Evolutionary conservation across 176 grass and related monocot species (phyloP), one percentile per base, ranked within the genome.

Genomic region (Bonia amplexicaulis): DNA sequence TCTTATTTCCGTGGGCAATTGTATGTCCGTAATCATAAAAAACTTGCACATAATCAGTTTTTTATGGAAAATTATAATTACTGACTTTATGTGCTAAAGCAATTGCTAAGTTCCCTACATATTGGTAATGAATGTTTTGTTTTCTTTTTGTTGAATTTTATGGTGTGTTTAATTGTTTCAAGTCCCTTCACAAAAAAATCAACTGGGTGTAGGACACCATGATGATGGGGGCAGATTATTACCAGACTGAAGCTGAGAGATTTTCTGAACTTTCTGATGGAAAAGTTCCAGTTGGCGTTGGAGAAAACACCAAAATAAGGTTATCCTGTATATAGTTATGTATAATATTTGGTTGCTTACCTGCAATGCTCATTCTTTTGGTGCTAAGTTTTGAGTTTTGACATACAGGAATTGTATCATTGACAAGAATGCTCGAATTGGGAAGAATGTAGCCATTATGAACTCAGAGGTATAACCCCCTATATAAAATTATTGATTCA

Each of bases 221-320:
- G 93, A 92, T 95, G 93, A 89, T 95, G 88, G 90, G 93, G 64
- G 90, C 93, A 92, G 93, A 95, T 87, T 92, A 84, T 58, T 95
- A 95, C 75, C 93, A 92, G 76, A 92, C 93, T 79, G 90, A 92
- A 70, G 85, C 74, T 66, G 93, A 95, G 83, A 88, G 93, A 90
- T 84, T 74, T 44, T 75, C 86, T 60, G 77, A 87, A 66, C 76
- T 95, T 20, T 80, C 82, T 7, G 82, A 86, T 54, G 88, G 88
- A 71, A 92, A 90, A 80, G 90, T 92, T 79, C 93, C 93, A 45
- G 76, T 95, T 78, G 90, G 93, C n/a, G 77, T 95, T 68, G 90
- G 93, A 76, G 82, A 92, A 81, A 88, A 92, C 59, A 90, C 87
- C 60, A 90, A 79, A 85, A 90, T 95, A 82, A 90, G 85, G 93